phyloP scores from a whole-genome alignment of 331 rosid species.

The Quercus lobata region DNA sequence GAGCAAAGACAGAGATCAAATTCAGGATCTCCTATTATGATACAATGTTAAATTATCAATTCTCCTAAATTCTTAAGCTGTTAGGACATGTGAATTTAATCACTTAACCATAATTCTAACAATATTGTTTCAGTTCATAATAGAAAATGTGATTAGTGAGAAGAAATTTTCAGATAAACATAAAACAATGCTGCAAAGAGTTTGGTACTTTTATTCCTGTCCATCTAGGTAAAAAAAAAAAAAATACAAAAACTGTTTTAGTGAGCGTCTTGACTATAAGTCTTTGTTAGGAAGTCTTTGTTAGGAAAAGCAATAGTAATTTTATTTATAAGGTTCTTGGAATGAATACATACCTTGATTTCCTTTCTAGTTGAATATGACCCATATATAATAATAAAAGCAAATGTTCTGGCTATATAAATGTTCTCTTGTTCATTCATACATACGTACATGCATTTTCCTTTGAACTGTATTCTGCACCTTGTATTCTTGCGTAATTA shows the following conservation, averaged over 20 bases:
- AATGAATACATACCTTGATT: not conserved
- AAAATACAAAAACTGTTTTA: not conserved
- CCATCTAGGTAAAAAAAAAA: not conserved
- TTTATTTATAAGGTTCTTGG: not conserved
- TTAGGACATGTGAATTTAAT: too few species aligned
- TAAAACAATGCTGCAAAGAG: too few species aligned
- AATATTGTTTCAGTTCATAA: too few species aligned
- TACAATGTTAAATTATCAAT: too few species aligned
- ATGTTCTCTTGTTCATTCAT: not conserved
- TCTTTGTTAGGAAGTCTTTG: too few species aligned
- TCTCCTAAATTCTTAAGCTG: too few species aligned
- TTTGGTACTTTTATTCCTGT: too few species aligned
- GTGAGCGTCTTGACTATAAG: not conserved
- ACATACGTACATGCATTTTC: too few species aligned
- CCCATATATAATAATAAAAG: not conserved
- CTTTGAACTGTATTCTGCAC: not conserved
- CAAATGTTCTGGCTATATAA: not conserved
- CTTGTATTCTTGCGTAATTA: slow-evolving; percentile 2
- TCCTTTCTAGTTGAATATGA: not conserved
- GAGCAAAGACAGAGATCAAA: too few species aligned
- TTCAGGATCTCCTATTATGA: fast-evolving
- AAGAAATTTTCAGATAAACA: too few species aligned
- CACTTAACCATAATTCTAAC: too few species aligned
- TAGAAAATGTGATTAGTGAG: too few species aligned
- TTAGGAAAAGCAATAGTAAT: not conserved